These are phyloP conservation scores for Arabidopsis suecica DNA, from an alignment of 345 rosid species.

Conservation along the genomic window DNA sequence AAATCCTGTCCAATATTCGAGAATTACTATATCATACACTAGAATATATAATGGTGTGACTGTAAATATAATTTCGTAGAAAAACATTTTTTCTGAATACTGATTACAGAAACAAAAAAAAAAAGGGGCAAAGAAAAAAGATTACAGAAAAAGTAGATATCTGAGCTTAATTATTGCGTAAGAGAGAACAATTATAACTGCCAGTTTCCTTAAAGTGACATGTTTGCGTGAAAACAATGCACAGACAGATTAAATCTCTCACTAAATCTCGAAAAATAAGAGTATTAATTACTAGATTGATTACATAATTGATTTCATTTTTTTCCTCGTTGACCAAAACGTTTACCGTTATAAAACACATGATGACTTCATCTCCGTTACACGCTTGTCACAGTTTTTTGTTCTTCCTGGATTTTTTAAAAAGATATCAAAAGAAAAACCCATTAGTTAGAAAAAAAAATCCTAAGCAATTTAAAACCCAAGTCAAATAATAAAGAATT, in stretches of 20 bases:
- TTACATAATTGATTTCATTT: conserved; percentile 27
- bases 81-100: too few relatives aligned
- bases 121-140: background rate
- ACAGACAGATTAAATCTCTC: conserved; percentile 29
- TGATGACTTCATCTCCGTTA: conserved; percentile 36
- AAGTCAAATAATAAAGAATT: conserved; percentile 1
- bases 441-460: background rate
- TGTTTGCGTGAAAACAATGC: conserved; percentile 46
- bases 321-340: conserved; percentile 36
- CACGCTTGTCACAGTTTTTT: conserved; percentile 19
- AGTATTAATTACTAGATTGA: conserved; percentile 30
- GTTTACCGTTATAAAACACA: conserved; percentile 29
- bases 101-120: background rate
- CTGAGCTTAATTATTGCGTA: conserved; percentile 33
- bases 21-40: background rate
- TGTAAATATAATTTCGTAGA: background rate
- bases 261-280: conserved; percentile 30
- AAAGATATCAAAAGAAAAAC: background rate
- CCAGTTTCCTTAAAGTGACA: conserved; percentile 36
- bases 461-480: background rate
- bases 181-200: conserved; percentile 40
- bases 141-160: background rate
- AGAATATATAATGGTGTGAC: background rate
- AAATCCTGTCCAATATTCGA: background rate
- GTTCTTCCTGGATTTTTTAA: background rate